Percentiles rank a stretch among this genome's conserved stretches.
Evolutionary conservation across 2,329 filamentous ascomycete species (phyloP).

Genomic region (Trichoderma sp.): DNA sequence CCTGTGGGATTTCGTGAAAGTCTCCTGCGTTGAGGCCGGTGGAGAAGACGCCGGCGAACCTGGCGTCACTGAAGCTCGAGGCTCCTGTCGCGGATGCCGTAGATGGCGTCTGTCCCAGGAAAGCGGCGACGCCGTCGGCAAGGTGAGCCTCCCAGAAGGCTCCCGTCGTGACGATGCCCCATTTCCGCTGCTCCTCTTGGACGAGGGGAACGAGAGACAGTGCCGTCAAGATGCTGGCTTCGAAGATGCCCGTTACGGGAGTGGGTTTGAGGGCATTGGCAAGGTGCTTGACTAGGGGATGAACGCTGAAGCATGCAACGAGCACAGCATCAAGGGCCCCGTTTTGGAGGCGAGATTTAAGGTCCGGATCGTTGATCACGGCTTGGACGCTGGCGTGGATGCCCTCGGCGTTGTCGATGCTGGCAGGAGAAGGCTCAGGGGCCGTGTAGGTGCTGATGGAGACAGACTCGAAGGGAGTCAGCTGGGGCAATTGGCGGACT

Average conservation of each 20-base stretch:
- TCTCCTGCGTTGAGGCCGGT: conserved; percentile 80
- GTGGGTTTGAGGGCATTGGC: conserved; percentile 38
- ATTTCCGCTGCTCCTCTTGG: conserved; percentile 49
- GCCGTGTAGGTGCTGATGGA: conserved; percentile 68
- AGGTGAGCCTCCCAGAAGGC: conserved; percentile 80
- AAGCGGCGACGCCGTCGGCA: conserved; percentile 61
- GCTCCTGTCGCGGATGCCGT: not conserved
- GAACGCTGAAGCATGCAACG: conserved; percentile 85
- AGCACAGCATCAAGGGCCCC: conserved; percentile 72
- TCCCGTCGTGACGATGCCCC: conserved; percentile 89
- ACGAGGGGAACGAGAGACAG: conserved; percentile 51
- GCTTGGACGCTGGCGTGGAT: conserved; percentile 63
- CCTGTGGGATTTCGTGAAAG: conserved; percentile 69
- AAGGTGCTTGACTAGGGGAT: conserved; percentile 71
- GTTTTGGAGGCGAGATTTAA: conserved; percentile 41
- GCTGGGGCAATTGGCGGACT: not conserved
- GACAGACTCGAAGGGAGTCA: conserved; percentile 39
- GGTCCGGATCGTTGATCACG: conserved; percentile 59
- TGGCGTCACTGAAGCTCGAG: conserved; percentile 32
- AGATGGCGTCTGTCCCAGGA: conserved; percentile 56
- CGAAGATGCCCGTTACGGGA: conserved; percentile 71
- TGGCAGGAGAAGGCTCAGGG: conserved; percentile 62
- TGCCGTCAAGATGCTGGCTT: conserved; percentile 71
- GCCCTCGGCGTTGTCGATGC: conserved; percentile 77
- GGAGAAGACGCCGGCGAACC: conserved; percentile 79